Percentiles rank a stretch among this genome's conserved stretches.
phyloP scores from a whole-genome alignment of 2,329 filamentous ascomycete species.

The Colletotrichum cereale region DNA sequence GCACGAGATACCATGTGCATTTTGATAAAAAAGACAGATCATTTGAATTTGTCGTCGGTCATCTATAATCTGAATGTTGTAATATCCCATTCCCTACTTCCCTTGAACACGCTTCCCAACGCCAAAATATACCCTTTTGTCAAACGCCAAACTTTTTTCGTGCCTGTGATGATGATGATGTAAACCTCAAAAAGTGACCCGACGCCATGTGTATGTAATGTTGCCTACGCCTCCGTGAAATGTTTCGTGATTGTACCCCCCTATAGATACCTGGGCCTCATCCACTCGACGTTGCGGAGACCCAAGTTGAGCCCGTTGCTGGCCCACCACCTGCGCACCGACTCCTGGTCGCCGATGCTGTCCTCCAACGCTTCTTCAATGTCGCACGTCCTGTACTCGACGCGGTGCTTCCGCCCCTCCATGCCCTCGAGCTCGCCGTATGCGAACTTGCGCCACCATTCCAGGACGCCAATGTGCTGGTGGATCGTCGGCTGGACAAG shows the following conservation, averaged over 20 bases:
- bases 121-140: background rate
- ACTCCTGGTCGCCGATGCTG: conserved; percentile 79
- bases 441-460: conserved; percentile 89
- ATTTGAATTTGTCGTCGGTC: background rate
- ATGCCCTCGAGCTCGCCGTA: conserved; percentile 66
- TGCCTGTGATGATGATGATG: conserved; percentile 7
- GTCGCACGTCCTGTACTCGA: conserved; percentile 95
- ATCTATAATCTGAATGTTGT: background rate
- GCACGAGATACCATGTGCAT: background rate
- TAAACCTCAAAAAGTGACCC: conserved; percentile 1
- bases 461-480: conserved; percentile 84
- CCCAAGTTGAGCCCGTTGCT: conserved; percentile 85
- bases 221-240: conserved; percentile 8
- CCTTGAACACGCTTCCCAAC: background rate
- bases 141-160: conserved; percentile 13
- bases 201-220: conserved; percentile 10
- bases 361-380: conserved; percentile 96
- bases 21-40: background rate
- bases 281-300: conserved; percentile 88
- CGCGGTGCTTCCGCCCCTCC: conserved; percentile 71
- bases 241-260: conserved; percentile 15
- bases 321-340: conserved; percentile 89
- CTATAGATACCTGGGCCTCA: conserved; percentile 81
- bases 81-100: background rate
- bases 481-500: conserved; percentile 90